These are phyloP conservation scores for Peribolospora baueri DNA, from an alignment of 768 basidiomycete genomes.

Conservation along the genomic window DNA sequence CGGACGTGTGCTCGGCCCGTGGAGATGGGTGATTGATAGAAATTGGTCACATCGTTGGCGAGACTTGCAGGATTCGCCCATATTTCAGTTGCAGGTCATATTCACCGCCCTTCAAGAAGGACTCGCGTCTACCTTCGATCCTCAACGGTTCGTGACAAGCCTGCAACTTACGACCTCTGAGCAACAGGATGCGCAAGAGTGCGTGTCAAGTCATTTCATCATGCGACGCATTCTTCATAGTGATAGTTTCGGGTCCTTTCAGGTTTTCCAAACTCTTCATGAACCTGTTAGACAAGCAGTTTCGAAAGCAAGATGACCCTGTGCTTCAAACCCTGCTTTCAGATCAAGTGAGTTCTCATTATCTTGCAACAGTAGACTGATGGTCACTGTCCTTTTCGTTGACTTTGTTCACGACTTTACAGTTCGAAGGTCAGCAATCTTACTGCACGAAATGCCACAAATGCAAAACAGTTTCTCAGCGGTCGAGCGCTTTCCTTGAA, in stretches of 20 bases:
- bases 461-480: conserved; percentile 47
- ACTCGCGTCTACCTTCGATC: conserved; percentile 48
- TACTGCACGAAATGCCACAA: conserved; percentile 55
- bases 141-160: conserved; percentile 58
- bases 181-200: conserved; percentile 97
- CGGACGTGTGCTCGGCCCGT: background rate
- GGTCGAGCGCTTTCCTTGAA: conserved; percentile 50
- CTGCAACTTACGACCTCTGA: conserved; percentile 54
- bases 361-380: background rate
- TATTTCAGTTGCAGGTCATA: conserved; percentile 24
- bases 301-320: conserved; percentile 48
- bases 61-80: conserved; percentile 12
- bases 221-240: background rate
- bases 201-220: conserved; percentile 13
- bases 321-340: conserved; percentile 42
- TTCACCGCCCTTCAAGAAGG: conserved; percentile 65
- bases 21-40: background rate
- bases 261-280: conserved; percentile 92
- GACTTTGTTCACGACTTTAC: background rate
- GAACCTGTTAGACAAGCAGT: conserved; percentile 63
- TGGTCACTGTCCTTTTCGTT: background rate
- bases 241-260: conserved; percentile 4
- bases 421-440: conserved; percentile 71
- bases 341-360: conserved; percentile 33
- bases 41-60: background rate